Base-by-base conservation (phyloP, 75 land plant species). In the Ceratopteris richardii region DNA sequence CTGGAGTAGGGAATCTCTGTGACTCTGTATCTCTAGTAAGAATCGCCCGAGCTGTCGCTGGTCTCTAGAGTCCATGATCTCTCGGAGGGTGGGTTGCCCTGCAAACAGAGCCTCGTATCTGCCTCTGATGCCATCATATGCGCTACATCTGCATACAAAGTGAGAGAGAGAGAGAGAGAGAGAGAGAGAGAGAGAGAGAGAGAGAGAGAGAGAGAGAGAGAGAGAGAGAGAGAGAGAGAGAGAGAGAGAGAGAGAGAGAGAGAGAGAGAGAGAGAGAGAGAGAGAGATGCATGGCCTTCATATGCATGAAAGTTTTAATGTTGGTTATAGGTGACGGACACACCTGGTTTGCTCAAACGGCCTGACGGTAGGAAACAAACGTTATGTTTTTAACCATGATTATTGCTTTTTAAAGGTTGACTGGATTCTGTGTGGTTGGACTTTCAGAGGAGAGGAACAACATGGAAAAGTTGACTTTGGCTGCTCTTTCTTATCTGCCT, bases 401-500 rank as follows among this genome's bases (percentile, higher is more conserved):
- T 9, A 33, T 9, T 33, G 3, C 9, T 9, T 33, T 33, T 9
- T 33, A 33, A 33, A 33, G n/a, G n/a, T n/a, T n/a, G n/a, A 3
- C 12, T 3, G 17, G 22, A 13, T 18, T 19, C 22, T 18, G 41
- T 56, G 25, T 26, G 13, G 2, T 24, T 24, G 17, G 18, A 29
- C 0, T 59, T n/a, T 14, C 64, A 92, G 97, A 80, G 30, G 88
- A 95, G 36, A 86, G 99, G 72, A 95, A 95, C 66, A 90, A 90
- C 58, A 66, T 95, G 62, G 99, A 95, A 65, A 95, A 78, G 77
- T 61, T 95, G 63, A 90, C 99, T 14, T 73, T 95, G 14, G 96
- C 99, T 57, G 99, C 94, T 58, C 82, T 95, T 14, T 61, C 83
- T n/a, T 80, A 95, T 75, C 56, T 95, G 60, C 99, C 99, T 41